Percentiles rank a stretch among this genome's conserved stretches.
These are phyloP conservation scores for Penicillium janthinellum DNA, from an alignment of 2,329 filamentous ascomycete genomes.

Conservation along the genomic window DNA sequence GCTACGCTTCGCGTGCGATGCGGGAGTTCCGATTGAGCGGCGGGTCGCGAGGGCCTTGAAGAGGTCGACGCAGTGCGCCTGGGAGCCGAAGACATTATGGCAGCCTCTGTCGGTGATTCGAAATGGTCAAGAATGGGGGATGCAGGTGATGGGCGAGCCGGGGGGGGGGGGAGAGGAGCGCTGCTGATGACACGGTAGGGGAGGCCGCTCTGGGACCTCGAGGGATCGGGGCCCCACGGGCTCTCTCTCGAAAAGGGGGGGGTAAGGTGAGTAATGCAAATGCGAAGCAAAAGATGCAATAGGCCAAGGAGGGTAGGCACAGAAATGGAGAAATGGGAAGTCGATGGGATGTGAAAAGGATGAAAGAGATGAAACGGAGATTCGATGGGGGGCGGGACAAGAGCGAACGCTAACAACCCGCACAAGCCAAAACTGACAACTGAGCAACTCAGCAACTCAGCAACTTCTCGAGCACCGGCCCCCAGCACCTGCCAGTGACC, in stretches of 20 bases:
- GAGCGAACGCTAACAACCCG: background rate
- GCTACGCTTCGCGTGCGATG: constrained; percentile 51
- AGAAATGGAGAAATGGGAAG: background rate
- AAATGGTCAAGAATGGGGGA: constrained; percentile 18
- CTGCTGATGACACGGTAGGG: constrained; percentile 9
- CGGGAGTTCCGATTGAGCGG: constrained; percentile 45
- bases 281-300: constrained; percentile 3
- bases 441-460: background rate
- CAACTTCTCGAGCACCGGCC: background rate
- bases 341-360: background rate
- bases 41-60: constrained; percentile 46
- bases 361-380: background rate
- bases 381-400: background rate
- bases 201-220: constrained; percentile 1
- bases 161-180: constrained; percentile 14
- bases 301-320: background rate
- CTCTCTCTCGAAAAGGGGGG: constrained; percentile 8
- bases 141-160: constrained; percentile 16
- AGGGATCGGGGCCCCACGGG: constrained; percentile 13
- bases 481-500: background rate
- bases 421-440: background rate
- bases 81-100: constrained; percentile 48
- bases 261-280: constrained; percentile 7
- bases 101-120: constrained; percentile 6
- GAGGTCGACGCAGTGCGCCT: constrained; percentile 47